phyloP scores from a whole-genome alignment of 768 basidiomycete species.

The Xanthoconium purpureum region DNA sequence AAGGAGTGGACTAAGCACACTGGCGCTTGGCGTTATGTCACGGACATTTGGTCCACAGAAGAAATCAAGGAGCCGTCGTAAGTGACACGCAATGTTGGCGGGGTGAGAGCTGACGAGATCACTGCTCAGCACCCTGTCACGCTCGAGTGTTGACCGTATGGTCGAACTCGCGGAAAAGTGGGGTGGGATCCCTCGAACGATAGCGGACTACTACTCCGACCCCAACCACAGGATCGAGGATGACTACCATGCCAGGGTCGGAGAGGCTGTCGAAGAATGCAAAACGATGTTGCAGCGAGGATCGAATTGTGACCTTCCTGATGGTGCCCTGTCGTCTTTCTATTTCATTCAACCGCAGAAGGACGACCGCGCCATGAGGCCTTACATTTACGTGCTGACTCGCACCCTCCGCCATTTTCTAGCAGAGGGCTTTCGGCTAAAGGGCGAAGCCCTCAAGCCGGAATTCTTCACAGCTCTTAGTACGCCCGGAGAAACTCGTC shows the following conservation, averaged over 20 bases:
- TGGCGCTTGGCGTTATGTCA: background rate
- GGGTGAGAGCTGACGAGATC: too few relatives aligned
- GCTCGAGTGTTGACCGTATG: background rate
- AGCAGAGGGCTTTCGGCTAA: too few relatives aligned
- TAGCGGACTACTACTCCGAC: background rate
- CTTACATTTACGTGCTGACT: too few relatives aligned
- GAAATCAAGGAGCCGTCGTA: background rate
- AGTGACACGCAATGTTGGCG: too few relatives aligned
- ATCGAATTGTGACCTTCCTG: background rate
- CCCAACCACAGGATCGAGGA: background rate
- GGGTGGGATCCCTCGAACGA: background rate
- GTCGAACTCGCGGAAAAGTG: background rate
- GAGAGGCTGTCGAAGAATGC: background rate
- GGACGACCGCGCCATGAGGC: too few relatives aligned
- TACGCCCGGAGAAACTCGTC: too few relatives aligned
- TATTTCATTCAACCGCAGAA: background rate
- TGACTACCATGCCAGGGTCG: background rate
- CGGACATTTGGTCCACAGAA: background rate
- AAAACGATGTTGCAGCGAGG: background rate
- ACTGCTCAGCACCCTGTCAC: too few relatives aligned
- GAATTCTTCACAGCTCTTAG: too few relatives aligned
- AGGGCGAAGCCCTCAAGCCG: too few relatives aligned
- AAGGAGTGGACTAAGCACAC: background rate
- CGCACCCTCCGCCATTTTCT: too few relatives aligned
- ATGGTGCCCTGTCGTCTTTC: background rate